These are phyloP conservation scores for Yarrowia sp. DNA, from an alignment of 805 yeast species.

Conservation along the genomic window DNA sequence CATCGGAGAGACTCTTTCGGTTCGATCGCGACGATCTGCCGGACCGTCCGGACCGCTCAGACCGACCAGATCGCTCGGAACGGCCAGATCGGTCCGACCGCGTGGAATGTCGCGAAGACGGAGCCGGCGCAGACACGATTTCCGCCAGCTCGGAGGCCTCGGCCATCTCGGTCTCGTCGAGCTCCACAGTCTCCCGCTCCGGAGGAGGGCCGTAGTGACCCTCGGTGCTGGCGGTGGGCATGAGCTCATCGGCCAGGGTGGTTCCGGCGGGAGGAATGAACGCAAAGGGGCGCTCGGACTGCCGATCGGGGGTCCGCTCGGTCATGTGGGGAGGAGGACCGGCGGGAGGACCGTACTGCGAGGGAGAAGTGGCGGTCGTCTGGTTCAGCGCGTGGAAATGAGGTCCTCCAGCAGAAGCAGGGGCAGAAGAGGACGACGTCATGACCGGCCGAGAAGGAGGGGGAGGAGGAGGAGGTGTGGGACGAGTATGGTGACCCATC, in stretches of 20 bases:
- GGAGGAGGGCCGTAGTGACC: constrained; percentile 26
- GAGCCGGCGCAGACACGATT: not conserved
- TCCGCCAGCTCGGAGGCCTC: not conserved
- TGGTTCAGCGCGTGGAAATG: constrained; percentile 21
- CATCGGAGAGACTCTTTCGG: constrained; percentile 8
- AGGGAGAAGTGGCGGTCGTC: not conserved
- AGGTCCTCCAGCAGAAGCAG: not conserved
- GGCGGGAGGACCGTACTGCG: constrained; percentile 14
- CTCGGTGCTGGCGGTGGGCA: constrained; percentile 9
- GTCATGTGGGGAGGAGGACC: constrained; percentile 25
- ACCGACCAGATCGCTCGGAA: not conserved
- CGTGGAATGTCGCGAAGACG: constrained; percentile 10
- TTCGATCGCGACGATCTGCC: not conserved
- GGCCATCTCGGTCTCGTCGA: not conserved
- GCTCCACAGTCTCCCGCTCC: not conserved
- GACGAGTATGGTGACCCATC: constrained; percentile 14
- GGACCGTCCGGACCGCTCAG: not conserved
- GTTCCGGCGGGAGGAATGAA: constrained; percentile 34
- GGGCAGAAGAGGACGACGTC: too few relatives aligned
- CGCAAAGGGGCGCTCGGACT: constrained; percentile 1
- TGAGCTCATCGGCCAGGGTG: constrained; percentile 18
- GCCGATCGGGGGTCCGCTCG: too few relatives aligned
- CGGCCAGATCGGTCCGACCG: not conserved
- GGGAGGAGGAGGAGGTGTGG: constrained; percentile 6
- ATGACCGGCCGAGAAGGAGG: not conserved